Evolutionary conservation across 225 moss, liverwort and hornwort genomes (phyloP), one percentile per base, ranked within the genome.

Genomic region (Pseudoscleropodium purum): DNA sequence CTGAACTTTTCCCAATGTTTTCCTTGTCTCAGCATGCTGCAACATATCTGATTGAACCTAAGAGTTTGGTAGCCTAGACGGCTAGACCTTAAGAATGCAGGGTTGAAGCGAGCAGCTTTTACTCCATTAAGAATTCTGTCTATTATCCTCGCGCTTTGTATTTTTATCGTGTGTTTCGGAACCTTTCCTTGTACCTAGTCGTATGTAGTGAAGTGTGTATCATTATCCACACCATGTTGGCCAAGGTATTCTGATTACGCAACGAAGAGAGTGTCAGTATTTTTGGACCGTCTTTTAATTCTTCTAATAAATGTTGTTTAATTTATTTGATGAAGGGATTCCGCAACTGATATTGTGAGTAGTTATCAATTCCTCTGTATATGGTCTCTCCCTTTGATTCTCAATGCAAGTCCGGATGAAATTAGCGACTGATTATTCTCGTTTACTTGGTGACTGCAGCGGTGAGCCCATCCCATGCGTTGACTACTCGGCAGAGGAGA

Each of bases 401-500:
- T 83, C 34, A 65, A 65, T 34, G 63, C 63, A 56, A 81, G 61
- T 87, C 49, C n/a, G 39, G 54, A 74, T 57, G 73, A n/a, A 84
- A 74, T 52, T 85, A 59, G 3, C 14, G 36, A 47, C 62, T 54
- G 13, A 80, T 70, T 76, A 6, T 77, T 65, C 33, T 82, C 75
- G 74, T 82, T 72, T 79, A 52, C 54, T 83, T 66, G 68, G 27
- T 39, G 59, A 67, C 57, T 83, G 73, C 92, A 95, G 95, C n/a
- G 95, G 93, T 81, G 94, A 93, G 77, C 91, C 93, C 81, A 91
- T 94, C 90, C 92, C 93, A 41, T 86, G 80, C 59, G 93, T 95
- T 62, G 92, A 92, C 57, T 95, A 95, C 89, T 82, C 95, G 78
- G 31, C 73, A 29, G 94, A 94, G 80, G 95, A 95, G 93, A 94